Base-by-base conservation (phyloP, 1,139 yeast species). In the Pichia sp. region DNA sequence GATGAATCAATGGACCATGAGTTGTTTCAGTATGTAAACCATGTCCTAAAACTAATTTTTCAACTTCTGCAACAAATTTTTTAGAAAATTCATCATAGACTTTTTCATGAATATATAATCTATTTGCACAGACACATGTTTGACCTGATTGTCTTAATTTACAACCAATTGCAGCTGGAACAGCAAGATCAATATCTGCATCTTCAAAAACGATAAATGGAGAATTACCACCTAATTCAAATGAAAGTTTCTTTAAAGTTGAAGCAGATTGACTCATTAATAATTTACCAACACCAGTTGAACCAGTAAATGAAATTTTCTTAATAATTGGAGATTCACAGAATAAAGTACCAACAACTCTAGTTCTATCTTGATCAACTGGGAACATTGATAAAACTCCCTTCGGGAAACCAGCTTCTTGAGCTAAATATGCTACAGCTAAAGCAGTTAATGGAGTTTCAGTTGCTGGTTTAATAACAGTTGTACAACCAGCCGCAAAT, bases 221-320 rank as follows among this genome's bases (percentile, higher is more conserved):
- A 11, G 97, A 96, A 63, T 90, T 90, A 39, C 97, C 97, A 41
- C 97, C 97, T 46, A 90, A 71, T 67, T 90, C 97, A 59, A 90
- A 76, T 0, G 95, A 83, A 34, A 87, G 70, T 62, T 90, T 90
- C 67, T 90, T 90, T 62, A 89, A 70, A 8, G 96, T 83, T 2
- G 83, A 71, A 1, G 96, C 70, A 6, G 89, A 74, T 64, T 87
- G 96, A 39, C 69, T 60, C 96, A 87, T 87, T 55, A 89, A 73
- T 42, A 86, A 64, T 66, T 84, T 82, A 46, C 97, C 96, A 22
- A 89, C 89, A 43, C 73, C 73, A 11, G 96, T 90, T 4, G 96
- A 87, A 7, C 97, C 97, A n/a, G 97, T 90, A 66, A 89, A 90
- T 11, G 96, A 81, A 48, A 90, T 76, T 66, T 90, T 90, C 60